Percentiles rank a stretch among this genome's conserved stretches.
These are phyloP conservation scores for Boeremia exigua DNA, from an alignment of 2,329 filamentous ascomycete species.

Conservation along the genomic window DNA sequence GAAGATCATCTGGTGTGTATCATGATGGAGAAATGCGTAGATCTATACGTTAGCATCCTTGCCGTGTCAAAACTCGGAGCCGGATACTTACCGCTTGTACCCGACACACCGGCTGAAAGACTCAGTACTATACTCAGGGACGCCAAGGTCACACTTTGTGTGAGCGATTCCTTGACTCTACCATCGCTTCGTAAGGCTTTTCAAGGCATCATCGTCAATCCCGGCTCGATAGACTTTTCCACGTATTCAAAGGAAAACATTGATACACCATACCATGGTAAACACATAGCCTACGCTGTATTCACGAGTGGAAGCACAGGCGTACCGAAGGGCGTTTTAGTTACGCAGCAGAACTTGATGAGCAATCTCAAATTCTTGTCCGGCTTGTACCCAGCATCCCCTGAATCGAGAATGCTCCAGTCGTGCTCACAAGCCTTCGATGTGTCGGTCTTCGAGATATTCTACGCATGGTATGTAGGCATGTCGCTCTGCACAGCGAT, in stretches of 20 bases:
- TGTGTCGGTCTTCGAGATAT: slow-evolving; percentile 88
- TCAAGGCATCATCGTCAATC: slow-evolving; percentile 30
- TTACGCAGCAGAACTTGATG: slow-evolving; percentile 77
- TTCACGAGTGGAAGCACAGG: slow-evolving; percentile 88
- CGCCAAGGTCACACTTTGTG: slow-evolving; percentile 58
- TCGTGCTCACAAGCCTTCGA: slow-evolving; percentile 86
- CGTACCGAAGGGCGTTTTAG: slow-evolving; percentile 76
- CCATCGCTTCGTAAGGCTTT: slow-evolving; percentile 9
- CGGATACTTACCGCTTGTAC: slow-evolving; percentile 80
- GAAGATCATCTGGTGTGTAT: slow-evolving; percentile 71
- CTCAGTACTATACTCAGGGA: slow-evolving; percentile 68
- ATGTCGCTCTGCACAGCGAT: slow-evolving; percentile 78
- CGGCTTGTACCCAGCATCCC: slow-evolving; percentile 66
- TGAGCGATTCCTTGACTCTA: slow-evolving; percentile 45
- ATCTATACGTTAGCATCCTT: slow-evolving; percentile 76
- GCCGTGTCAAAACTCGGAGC: slow-evolving; percentile 76
- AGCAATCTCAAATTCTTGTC: slow-evolving; percentile 75
- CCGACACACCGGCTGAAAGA: slow-evolving; percentile 70
- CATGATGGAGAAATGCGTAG: slow-evolving; percentile 76
- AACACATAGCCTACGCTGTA: slow-evolving; percentile 74
- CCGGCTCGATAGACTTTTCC: slow-evolving; percentile 39
- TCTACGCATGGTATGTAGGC: slow-evolving; percentile 79
- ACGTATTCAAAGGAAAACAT: slow-evolving; percentile 47
- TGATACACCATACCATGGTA: slow-evolving; percentile 49
- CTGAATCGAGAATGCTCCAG: slow-evolving; percentile 71